These are phyloP conservation scores for Brasilioporus rufonigricans DNA, from an alignment of 768 basidiomycete species.

Conservation along the genomic window DNA sequence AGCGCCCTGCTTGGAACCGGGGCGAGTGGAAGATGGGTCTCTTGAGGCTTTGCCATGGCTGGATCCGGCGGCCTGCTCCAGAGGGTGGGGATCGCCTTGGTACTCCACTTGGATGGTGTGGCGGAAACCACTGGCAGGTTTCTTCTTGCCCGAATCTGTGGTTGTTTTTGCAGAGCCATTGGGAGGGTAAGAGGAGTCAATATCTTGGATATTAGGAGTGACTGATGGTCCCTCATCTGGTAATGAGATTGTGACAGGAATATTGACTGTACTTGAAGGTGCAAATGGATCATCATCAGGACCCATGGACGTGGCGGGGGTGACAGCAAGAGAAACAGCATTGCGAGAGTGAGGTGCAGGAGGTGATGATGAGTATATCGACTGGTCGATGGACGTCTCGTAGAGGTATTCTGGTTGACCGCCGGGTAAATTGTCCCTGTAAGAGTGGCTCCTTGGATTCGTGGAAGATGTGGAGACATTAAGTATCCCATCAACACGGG, in stretches of 20 bases:
- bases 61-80: slow-evolving; percentile 16
- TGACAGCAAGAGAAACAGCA: slow-evolving; percentile 40
- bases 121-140: slow-evolving; percentile 49
- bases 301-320: slow-evolving; percentile 40
- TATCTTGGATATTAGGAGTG: slow-evolving; percentile 19
- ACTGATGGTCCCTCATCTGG: slow-evolving; percentile 24
- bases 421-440: slow-evolving; percentile 45
- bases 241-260: slow-evolving; percentile 29
- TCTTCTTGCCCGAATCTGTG: slow-evolving; percentile 46
- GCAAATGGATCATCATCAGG: slow-evolving; percentile 76
- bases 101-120: slow-evolving; percentile 99
- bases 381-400: slow-evolving; percentile 66
- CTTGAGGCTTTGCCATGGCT: slow-evolving; percentile 24
- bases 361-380: slow-evolving; percentile 40
- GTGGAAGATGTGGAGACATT: slow-evolving; percentile 28
- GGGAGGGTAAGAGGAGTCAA: slow-evolving; percentile 18
- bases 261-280: slow-evolving; percentile 30
- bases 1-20: slow-evolving; percentile 14
- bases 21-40: slow-evolving; percentile 7
- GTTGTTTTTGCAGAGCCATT: slow-evolving; percentile 33
- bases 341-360: slow-evolving; percentile 38
- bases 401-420: slow-evolving; percentile 69
- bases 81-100: slow-evolving; percentile 47
- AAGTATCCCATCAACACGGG: slow-evolving; percentile 49
- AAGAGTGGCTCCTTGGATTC: slow-evolving; percentile 40